Evolutionary conservation across 2,329 filamentous ascomycete species (phyloP).

Genomic region (Hymenoscyphus linearis): DNA sequence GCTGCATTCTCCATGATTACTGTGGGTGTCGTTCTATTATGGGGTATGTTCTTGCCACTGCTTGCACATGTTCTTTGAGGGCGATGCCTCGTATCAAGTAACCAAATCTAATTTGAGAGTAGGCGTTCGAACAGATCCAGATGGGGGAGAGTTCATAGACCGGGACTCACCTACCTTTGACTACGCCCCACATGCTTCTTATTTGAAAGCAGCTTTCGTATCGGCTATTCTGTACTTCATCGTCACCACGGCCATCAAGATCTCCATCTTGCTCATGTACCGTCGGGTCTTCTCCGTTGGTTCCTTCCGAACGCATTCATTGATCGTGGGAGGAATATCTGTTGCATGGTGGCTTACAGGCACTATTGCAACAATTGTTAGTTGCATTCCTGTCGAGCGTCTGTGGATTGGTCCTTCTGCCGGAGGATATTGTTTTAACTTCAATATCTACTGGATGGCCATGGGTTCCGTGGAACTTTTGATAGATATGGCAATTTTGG

Average conservation of each 20-base stretch:
- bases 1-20: not conserved
- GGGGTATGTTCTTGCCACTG: not conserved
- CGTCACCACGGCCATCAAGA: not conserved
- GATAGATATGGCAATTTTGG: not conserved
- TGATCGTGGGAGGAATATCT: not conserved
- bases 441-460: conserved; percentile 2
- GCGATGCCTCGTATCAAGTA: not conserved
- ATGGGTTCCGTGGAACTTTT: conserved; percentile 1
- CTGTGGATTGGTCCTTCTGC: conserved; percentile 2
- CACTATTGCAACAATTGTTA: not conserved
- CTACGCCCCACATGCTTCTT: not conserved
- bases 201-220: not conserved
- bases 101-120: not conserved
- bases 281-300: conserved; percentile 1
- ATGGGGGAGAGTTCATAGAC: not conserved
- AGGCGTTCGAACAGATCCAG: not conserved
- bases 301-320: not conserved
- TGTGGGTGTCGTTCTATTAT: not conserved
- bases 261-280: conserved; percentile 8
- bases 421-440: conserved; percentile 2
- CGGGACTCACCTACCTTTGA: conserved; percentile 1
- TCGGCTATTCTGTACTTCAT: conserved; percentile 1
- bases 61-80: not conserved
- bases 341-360: not conserved
- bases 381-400: not conserved